Base-by-base conservation (phyloP, 176 grass and related monocot species). In the Bonia amplexicaulis region DNA sequence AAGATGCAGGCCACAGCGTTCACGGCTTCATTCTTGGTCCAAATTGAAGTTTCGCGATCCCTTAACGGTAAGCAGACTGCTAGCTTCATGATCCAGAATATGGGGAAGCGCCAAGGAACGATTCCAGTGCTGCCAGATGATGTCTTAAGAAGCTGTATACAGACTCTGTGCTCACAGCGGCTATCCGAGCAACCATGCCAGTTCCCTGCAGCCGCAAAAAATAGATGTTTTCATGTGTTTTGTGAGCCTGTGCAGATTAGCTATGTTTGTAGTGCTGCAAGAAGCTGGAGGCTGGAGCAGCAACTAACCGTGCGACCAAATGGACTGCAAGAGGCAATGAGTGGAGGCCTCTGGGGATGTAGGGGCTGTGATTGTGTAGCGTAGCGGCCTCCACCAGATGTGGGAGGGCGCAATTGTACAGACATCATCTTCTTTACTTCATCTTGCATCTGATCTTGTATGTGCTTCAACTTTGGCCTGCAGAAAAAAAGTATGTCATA, bases 381-480 rank as follows among this genome's bases (percentile, higher is more conserved):
- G 26, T 89, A 84, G 13, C 58, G 87, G 60, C 76, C 88, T 58
- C 83, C 53, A 8, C 60, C 73, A 7, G 77, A 76, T 14, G 84
- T 73, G 44, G 93, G 88, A 17, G 85, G 76, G 19, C 74, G 85
- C n/a, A 95, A 61, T 33, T 92, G 88, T 53, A 46, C 71, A 17
- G 93, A 94, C 91, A 96, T 94, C 74, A 91, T 73, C 70, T 94
- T 91, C 82, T 89, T 89, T 22, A 94, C 91, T 82, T 94, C 96
- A 14, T 92, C 93, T 81, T 93, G 89, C 85, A 96, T 86, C 75
- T 92, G 77, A 46, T 87, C 81, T 79, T 89, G 91, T 64, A 91
- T 69, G 65, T 86, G 73, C 85, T 95, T 96, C 71, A 99, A 40
- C 90, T 92, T 96, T 87, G 96, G 90, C 40, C 96, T 98, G 75